Base-by-base conservation (phyloP, 2,329 filamentous ascomycete genomes). In the Calonectria honghensis region DNA sequence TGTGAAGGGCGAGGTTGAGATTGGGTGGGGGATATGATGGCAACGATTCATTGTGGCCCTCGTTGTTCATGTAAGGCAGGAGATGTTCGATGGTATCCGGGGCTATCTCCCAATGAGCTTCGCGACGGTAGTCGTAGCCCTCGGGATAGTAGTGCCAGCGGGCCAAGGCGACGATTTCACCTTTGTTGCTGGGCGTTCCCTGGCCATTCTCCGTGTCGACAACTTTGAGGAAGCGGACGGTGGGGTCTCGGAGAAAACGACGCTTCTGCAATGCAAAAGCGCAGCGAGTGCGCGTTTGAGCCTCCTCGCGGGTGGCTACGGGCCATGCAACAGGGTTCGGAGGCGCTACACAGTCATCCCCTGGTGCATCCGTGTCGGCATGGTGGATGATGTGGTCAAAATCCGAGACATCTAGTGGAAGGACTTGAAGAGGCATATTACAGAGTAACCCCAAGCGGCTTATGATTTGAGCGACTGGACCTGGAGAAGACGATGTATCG, bases 321-420 rank as follows among this genome's bases (percentile, higher is more conserved):
- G 57, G 57, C 57, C 35, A 63, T 63, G 57, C 57, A 37, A 63
- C 57, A 18, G 57, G 57, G n/a, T 63, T 63, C 13, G 57, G 57
- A 29, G 57, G 57, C 24, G 57, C 57, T 20, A 63, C 57, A 18
- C 57, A 63, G 37, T 63, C 57, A 6, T 63, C 57, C 6, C 57
- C 35, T 31, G 57, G 57, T 37, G 57, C 29, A 4, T 37, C 57
- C 6, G 14, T 39, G 16, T 63, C 24, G 14, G 24, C 57, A 41
- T 63, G 57, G 14, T 16, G 35, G 11, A 5, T 41, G 6, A 63
- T 16, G 9, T 20, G 35, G 35, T 41, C 24, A 18, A 63, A 63
- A 13, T 63, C 57, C 3, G 35, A 63, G 7, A 41, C 11, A 5
- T 63, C 35, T 6, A 63, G 37, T 0, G 57, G 24, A 3, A 41